Evolutionary conservation across 2,329 filamentous ascomycete species (phyloP), one percentile per base, ranked within the genome.

Genomic region (Lachnellula arida): DNA sequence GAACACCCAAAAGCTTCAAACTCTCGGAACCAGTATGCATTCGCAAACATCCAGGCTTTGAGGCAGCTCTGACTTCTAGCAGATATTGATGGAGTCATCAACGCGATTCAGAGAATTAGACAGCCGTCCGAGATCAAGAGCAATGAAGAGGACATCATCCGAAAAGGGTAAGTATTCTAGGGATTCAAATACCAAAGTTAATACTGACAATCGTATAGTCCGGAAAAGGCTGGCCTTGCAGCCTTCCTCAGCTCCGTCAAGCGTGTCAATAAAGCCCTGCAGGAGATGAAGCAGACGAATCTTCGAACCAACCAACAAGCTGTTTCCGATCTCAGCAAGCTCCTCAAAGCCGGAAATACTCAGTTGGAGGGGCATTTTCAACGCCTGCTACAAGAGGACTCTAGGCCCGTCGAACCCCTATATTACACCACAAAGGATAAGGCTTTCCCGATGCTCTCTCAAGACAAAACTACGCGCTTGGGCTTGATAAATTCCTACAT

Each of bases 61-160:
- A 32, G 35, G 39, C 32, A 32, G 22, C 42, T 25, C 63, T 68
- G 40, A 70, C 46, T 9, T 5, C 53, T 39, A 23, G 37, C 65
- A 89, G 87, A 99, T 70, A 89, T 97, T 65, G 92, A 97, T 68
- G 81, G 83, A 59, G 85, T 97, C 37, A 83, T 96, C 57, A 81
- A 86, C 60, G 90, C 92, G 17, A 97, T 99, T 64, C 91, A 96
- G 60, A 85, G 87, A 60, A 80, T 97, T 42, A 86, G 90, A 64
- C 88, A 95, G 67, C 93, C 94, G n/a, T 85, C 92, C 59, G 91
- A 97, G 70, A 91, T 91, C 70, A 93, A 94, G 68, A 91, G 88
- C 64, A 85, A 89, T 60, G 94, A 99, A 72, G 94, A 99, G 73
- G 85, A 87, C 53, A 91, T 97, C 60, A 92, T 99, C 67, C 86